A percentile compares a stretch with the other conserved stretches of the same genome.
Evolutionary conservation across 768 basidiomycete species (phyloP).

Genomic region (Suillus occidentalis): DNA sequence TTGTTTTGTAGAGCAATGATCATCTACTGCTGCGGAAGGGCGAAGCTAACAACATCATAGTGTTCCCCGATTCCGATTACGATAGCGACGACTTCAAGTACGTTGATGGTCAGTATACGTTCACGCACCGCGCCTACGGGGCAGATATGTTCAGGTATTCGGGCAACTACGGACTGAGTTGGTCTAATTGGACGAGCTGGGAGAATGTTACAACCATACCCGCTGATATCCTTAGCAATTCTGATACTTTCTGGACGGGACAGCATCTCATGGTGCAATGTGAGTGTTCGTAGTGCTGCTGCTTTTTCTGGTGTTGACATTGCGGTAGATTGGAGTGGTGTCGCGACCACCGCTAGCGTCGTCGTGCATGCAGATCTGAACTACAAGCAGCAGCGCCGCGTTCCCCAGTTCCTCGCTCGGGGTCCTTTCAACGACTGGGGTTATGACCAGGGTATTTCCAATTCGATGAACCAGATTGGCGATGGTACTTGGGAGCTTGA

Average conservation of each 20-base stretch:
- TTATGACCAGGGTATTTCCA: conserved; percentile 77
- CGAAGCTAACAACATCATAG: conserved; percentile 68
- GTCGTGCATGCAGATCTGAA: conserved; percentile 78
- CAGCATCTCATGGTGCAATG: conserved; percentile 89
- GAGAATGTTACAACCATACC: conserved; percentile 71
- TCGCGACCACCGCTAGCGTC: conserved; percentile 58
- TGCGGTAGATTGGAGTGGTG: conserved; percentile 72
- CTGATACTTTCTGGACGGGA: conserved; percentile 70
- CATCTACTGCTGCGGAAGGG: conserved; percentile 85
- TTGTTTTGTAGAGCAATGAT: conserved; percentile 53
- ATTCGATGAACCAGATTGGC: conserved; percentile 62
- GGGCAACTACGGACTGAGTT: conserved; percentile 75
- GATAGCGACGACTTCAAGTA: conserved; percentile 57
- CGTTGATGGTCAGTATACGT: conserved; percentile 65
- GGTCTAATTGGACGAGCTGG: conserved; percentile 81
- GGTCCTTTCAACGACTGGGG: conserved; percentile 94
- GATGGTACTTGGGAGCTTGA: conserved; percentile 82
- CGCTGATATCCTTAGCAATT: conserved; percentile 48
- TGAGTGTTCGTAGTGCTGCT: conserved; percentile 34
- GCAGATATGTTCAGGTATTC: conserved; percentile 89
- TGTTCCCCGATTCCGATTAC: conserved; percentile 86
- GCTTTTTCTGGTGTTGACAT: background rate
- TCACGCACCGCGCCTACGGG: conserved; percentile 80
- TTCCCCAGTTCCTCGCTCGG: conserved; percentile 84
- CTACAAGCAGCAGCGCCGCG: conserved; percentile 63